Evolutionary conservation across 31 red algal genomes (phyloP).

Genomic region (Bonnemaisonia californica): DNA sequence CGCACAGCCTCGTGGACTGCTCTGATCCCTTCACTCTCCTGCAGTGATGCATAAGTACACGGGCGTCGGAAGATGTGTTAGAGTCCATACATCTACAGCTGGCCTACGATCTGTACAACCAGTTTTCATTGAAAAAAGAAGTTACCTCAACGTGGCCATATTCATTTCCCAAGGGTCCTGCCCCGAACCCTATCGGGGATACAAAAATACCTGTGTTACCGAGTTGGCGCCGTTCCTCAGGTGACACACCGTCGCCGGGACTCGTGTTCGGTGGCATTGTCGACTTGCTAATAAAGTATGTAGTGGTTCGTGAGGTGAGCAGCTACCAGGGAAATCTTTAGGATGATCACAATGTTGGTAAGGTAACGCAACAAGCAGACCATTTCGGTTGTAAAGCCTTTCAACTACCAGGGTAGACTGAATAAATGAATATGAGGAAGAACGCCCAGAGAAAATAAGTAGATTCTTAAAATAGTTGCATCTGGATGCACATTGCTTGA

Average conservation of each 20-base stretch:
- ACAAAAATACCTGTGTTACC: constrained; percentile 85
- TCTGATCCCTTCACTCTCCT: constrained; percentile 78
- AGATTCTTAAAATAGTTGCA: no score
- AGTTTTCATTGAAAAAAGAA: no score
- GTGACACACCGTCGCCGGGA: background rate
- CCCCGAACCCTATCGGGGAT: constrained; percentile 91
- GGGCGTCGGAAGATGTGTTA: no score
- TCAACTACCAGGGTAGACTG: background rate
- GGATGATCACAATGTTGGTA: no score
- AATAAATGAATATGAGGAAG: no score
- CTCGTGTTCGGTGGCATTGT: background rate
- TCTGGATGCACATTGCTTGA: no score
- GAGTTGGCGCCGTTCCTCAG: constrained; percentile 46
- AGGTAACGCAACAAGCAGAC: no score
- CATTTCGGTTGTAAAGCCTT: no score
- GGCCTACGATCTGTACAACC: no score
- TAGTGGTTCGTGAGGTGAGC: background rate
- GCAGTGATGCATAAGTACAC: no score
- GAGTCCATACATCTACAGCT: no score
- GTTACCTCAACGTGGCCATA: constrained; percentile 69
- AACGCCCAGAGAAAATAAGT: no score
- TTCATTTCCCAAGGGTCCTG: constrained; percentile 89
- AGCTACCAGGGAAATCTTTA: background rate
- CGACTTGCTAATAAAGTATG: background rate
- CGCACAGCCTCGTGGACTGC: constrained; percentile 85